Conservation (phyloP, 2,329 filamentous ascomycete species). For the Aspergillus carbonarius region DNA sequence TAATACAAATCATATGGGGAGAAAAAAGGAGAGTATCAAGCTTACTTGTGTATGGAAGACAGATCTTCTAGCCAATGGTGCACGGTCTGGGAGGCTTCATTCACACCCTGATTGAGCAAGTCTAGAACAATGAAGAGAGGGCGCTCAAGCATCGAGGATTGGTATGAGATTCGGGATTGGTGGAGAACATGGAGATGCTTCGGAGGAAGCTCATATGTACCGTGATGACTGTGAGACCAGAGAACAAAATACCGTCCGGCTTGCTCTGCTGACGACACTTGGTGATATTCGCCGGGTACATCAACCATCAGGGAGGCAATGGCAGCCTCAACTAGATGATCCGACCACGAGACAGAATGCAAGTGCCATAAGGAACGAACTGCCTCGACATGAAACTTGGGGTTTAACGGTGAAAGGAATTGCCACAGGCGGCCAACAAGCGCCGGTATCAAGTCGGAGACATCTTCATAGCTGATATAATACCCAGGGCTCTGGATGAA, state of each 20-base stretch:
- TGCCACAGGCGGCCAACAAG: constrained; percentile 75
- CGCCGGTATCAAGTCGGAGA: constrained; percentile 62
- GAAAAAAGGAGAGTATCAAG: constrained; percentile 19
- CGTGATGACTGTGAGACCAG: constrained; percentile 45
- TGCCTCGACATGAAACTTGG: constrained; percentile 93
- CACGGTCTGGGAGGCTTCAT: constrained; percentile 72
- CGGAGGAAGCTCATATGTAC: constrained; percentile 36
- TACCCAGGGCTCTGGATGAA: constrained; percentile 35
- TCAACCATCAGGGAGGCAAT: constrained; percentile 69
- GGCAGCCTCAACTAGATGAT: constrained; percentile 76
- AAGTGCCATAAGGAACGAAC: constrained; percentile 84
- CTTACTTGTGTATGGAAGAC: constrained; percentile 52
- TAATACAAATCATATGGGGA: background rate
- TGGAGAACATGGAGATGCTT: constrained; percentile 31
- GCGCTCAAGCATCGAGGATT: constrained; percentile 68
- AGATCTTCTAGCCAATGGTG: constrained; percentile 72
- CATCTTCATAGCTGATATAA: constrained; percentile 47
- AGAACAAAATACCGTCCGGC: constrained; percentile 43
- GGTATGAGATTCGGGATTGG: constrained; percentile 33
- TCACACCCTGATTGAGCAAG: constrained; percentile 68
- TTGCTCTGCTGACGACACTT: constrained; percentile 35
- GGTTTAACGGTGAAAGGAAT: constrained; percentile 75
- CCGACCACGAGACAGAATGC: constrained; percentile 67
- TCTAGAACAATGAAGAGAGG: constrained; percentile 83
- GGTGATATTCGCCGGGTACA: constrained; percentile 27